phyloP scores from a whole-genome alignment of 148 eudicot genomes.

The Diospyros kaki region DNA sequence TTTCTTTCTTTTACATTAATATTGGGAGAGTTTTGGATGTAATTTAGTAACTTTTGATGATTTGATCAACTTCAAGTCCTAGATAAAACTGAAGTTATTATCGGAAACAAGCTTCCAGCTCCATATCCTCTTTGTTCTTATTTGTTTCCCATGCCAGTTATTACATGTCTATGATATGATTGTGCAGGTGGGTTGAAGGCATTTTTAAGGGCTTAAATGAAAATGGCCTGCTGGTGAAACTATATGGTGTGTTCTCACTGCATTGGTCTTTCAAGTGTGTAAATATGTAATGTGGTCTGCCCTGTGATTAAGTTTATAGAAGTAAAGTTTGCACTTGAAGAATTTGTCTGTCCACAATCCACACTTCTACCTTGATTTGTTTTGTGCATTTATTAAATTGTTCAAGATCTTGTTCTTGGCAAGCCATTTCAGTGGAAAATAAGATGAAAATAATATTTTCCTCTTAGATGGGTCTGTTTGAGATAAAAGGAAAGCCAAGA shows the following conservation, averaged over 20 bases:
- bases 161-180: not conserved
- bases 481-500: not conserved
- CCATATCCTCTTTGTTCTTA: not conserved
- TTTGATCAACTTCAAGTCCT: constrained; percentile 24
- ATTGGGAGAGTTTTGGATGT: no score
- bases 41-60: not conserved
- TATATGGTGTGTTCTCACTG: constrained; percentile 22
- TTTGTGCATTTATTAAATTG: not conserved
- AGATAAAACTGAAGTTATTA: not conserved
- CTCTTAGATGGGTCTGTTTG: not conserved
- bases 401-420: not conserved
- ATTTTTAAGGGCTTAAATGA: constrained; percentile 18
- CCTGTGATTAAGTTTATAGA: not conserved
- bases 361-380: not conserved
- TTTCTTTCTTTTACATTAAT: no score
- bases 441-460: not conserved
- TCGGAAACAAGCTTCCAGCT: not conserved
- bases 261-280: not conserved
- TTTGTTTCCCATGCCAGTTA: not conserved
- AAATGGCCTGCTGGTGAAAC: constrained; percentile 18
- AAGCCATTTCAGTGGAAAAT: not conserved
- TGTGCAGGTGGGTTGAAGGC: constrained; percentile 36
- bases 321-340: not conserved
- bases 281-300: not conserved
- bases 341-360: not conserved